These are phyloP conservation scores for Botrytis cinerea DNA, from an alignment of 2,329 filamentous ascomycete species.

Conservation along the genomic window DNA sequence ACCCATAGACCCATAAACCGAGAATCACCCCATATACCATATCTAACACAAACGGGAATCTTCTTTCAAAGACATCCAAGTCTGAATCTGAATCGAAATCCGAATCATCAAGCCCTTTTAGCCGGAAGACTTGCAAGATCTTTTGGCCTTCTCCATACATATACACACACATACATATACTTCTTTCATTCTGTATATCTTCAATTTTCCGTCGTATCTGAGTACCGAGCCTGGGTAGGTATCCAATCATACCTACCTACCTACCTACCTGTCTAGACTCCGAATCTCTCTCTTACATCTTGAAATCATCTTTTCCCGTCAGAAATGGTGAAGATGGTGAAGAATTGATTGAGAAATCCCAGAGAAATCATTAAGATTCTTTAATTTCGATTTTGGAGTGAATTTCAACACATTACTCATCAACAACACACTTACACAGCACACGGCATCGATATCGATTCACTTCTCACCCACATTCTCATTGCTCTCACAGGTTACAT, in stretches of 20 bases:
- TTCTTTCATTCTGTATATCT: neutral
- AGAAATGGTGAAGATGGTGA: neutral
- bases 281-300: neutral
- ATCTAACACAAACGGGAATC: neutral
- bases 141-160: neutral
- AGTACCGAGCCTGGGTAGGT: neutral
- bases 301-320: neutral
- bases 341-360: neutral
- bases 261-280: neutral
- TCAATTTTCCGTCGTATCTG: neutral
- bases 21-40: constrained; percentile 12
- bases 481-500: neutral
- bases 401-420: constrained; percentile 12
- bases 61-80: neutral
- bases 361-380: neutral
- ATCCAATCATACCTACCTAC: neutral
- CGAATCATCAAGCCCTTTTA: neutral
- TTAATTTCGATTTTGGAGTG: neutral
- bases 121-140: neutral
- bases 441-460: neutral
- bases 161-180: neutral
- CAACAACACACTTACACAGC: neutral
- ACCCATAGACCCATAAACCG: neutral
- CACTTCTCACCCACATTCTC: neutral
- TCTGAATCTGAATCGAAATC: neutral